Evolutionary conservation across 306 rosid species (phyloP).

Genomic region (Pyrus betulifolia): DNA sequence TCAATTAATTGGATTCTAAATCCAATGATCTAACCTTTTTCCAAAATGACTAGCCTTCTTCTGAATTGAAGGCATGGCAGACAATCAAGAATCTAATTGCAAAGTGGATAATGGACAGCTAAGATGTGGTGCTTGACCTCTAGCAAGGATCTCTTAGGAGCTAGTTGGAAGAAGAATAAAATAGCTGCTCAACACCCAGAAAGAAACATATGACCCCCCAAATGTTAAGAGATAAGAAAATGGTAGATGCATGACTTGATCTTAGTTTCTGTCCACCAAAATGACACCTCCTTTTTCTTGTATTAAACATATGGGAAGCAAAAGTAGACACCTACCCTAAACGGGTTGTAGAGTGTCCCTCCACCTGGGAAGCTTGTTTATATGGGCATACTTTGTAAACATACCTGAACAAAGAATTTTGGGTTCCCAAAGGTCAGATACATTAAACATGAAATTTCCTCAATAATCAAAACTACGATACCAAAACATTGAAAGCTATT

Average conservation of each 20-base stretch:
- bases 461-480: not conserved
- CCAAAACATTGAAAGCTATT: not conserved
- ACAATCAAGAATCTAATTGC: slow-evolving; percentile 12
- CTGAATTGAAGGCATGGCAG: not conserved
- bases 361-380: slow-evolving; percentile 89
- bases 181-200: not conserved
- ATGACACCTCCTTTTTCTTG: not conserved
- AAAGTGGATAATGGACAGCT: not conserved
- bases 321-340: slow-evolving; percentile 64
- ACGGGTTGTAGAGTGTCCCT: slow-evolving; percentile 75
- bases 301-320: not conserved
- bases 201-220: not conserved
- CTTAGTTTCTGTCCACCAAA: slow-evolving; percentile 1
- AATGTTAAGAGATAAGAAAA: not conserved
- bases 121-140: not conserved
- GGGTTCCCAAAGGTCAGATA: slow-evolving; percentile 29
- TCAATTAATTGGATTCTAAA: not conserved
- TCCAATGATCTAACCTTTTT: not conserved
- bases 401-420: slow-evolving; percentile 59
- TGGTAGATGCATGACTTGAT: not conserved
- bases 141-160: not conserved
- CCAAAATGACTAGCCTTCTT: slow-evolving; percentile 2
- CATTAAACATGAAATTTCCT: slow-evolving; percentile 12
- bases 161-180: not conserved
- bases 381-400: slow-evolving; percentile 93